Base-by-base conservation (phyloP, 768 basidiomycete species). In the Lactifluus rugatus region DNA sequence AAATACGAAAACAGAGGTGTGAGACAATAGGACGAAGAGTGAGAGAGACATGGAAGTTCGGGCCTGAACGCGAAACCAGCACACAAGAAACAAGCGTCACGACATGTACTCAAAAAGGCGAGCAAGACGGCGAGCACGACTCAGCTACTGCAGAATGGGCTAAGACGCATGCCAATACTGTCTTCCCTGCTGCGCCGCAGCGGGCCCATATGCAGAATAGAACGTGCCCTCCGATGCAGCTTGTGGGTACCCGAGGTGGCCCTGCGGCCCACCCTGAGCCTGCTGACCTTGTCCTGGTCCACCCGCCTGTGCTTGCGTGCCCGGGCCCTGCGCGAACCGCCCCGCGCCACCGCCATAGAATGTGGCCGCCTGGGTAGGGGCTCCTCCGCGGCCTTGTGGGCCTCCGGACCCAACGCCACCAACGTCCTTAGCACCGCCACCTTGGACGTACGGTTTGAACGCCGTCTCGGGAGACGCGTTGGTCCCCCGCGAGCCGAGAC, bases 381-480 rank as follows among this genome's bases (percentile, higher is more conserved):
- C 74, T 11, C 73, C 68, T 2, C 70, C 75, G 9, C 78, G 74
- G 5, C 70, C 73, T 28, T 73, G 72, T 55, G 76, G 76, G 13
- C 72, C 72, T 28, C 70, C 71, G 5, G 71, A 68, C 5, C 73
- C 71, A 17, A 75, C 73, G 14, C 77, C 74, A 23, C 69, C 60
- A 37, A 75, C 75, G 39, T 73, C 77, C 21, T 76, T 74, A 19
- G 75, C 71, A 2, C 77, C 61, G 2, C 80, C 80, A 56, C 86
- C 87, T 73, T 87, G 72, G 49, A 78, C 80, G 66, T 89, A 89
- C 11, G 85, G 83, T 67, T 90, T 89, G 72, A 87, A 89, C 16
- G 84, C 72, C 8, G 81, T 73, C 70, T 89, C 88, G 1, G 87
- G 87, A 6, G 86, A 87, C 14, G 76, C 74, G 34, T 77, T 80